These are phyloP conservation scores for Atalantia buxifolia DNA, from an alignment of 345 rosid species.

Conservation along the genomic window DNA sequence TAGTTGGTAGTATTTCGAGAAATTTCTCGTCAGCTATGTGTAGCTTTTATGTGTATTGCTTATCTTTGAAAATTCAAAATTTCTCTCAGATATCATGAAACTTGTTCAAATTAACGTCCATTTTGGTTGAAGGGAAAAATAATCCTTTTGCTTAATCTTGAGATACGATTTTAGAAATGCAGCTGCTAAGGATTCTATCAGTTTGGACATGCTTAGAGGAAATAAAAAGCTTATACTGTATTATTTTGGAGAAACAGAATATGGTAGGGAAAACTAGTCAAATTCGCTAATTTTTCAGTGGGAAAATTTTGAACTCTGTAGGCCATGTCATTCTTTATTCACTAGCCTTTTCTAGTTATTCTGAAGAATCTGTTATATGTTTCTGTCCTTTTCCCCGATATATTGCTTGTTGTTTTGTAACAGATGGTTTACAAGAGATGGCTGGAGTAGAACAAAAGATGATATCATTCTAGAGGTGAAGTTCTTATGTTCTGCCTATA, in stretches of 20 bases:
- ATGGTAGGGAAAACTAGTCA: not conserved
- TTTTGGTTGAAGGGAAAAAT: not conserved
- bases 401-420: slow-evolving; percentile 19
- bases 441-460: slow-evolving; percentile 92
- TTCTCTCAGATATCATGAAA: not conserved
- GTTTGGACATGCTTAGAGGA: not conserved
- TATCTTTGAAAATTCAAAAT: not conserved
- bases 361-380: not conserved
- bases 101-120: not conserved
- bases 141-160: not conserved
- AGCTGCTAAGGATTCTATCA: not conserved
- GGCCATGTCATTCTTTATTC: not conserved
- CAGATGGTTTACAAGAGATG: slow-evolving; percentile 85
- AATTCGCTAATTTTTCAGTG: not conserved
- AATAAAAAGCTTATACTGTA: not conserved
- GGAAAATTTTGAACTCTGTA: not conserved
- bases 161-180: not conserved
- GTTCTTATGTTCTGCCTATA: not conserved
- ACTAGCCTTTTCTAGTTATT: not conserved
- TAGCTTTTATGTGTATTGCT: not conserved
- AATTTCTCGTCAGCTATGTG: not conserved
- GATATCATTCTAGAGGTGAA: slow-evolving; percentile 72
- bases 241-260: not conserved
- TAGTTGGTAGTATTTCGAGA: not conserved
- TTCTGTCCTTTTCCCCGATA: slow-evolving; percentile 3